A percentile compares a stretch with the other conserved stretches of the same genome.
These are phyloP conservation scores for Bipolaris oryzae DNA, from an alignment of 2,329 filamentous ascomycete species.

Conservation along the genomic window DNA sequence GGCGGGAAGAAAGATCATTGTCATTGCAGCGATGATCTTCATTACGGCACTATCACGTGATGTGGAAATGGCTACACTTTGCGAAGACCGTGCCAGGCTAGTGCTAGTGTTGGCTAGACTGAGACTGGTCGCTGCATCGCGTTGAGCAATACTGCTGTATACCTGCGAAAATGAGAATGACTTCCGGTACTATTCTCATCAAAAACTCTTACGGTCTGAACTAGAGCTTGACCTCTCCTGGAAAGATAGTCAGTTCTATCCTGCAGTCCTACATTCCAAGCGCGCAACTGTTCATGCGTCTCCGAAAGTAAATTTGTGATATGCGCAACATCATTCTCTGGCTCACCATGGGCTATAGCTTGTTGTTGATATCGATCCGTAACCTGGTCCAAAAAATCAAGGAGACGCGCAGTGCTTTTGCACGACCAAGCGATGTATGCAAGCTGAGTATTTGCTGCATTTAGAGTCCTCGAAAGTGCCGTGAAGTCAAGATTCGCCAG, in stretches of 20 bases:
- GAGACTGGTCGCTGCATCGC: conserved; percentile 21
- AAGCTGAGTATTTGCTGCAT: conserved; percentile 14
- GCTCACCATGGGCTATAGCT: conserved; percentile 8
- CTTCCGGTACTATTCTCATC: neutral
- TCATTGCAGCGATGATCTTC: conserved; percentile 32
- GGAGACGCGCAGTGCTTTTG: conserved; percentile 10
- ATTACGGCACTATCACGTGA: conserved; percentile 28
- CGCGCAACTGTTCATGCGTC: conserved; percentile 12
- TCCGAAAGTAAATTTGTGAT: conserved; percentile 10
- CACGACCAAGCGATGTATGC: conserved; percentile 9
- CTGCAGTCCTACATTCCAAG: conserved; percentile 16
- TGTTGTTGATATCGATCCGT: conserved; percentile 9
- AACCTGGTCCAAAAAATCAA: conserved; percentile 23
- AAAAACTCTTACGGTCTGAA: conserved; percentile 21
- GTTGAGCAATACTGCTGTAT: conserved; percentile 30
- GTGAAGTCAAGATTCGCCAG: conserved; percentile 13
- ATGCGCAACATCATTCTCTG: conserved; percentile 1
- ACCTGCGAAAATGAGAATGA: conserved; percentile 9
- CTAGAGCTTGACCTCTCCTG: conserved; percentile 21
- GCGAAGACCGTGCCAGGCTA: conserved; percentile 22
- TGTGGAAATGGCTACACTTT: conserved; percentile 17
- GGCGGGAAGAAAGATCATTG: conserved; percentile 33
- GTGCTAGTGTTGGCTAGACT: conserved; percentile 6
- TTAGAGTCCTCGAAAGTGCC: conserved; percentile 11
- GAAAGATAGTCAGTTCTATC: conserved; percentile 25